Evolutionary conservation across 192 early-diverging fungal genomes (phyloP).

Genomic region (Backusella psychrophila): DNA sequence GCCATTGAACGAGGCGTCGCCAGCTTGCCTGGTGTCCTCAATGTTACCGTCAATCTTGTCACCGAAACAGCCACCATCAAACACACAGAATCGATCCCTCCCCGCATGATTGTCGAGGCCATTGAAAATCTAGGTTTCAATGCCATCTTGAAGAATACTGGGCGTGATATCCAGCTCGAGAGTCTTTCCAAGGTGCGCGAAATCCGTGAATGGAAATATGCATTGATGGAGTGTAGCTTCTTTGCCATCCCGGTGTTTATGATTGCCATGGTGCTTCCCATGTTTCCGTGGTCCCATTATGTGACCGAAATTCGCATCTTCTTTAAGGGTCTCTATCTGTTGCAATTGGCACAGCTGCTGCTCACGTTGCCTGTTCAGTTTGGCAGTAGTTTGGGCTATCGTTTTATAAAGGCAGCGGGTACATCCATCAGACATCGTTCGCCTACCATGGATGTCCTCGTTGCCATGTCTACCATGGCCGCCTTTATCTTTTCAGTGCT

Average conservation of each 20-base stretch:
- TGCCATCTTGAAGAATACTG: conserved; percentile 14
- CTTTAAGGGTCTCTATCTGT: conserved; percentile 63
- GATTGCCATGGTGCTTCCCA: conserved; percentile 74
- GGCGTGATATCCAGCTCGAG: conserved; percentile 79
- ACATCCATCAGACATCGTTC: conserved; percentile 74
- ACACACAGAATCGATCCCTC: conserved; percentile 56
- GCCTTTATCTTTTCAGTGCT: conserved; percentile 84
- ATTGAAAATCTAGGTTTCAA: conserved; percentile 74
- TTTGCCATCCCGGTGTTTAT: conserved; percentile 85
- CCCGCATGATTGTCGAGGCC: conserved; percentile 75
- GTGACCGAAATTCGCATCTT: conserved; percentile 19
- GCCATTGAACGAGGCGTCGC: conserved; percentile 60
- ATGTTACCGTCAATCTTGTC: conserved; percentile 67
- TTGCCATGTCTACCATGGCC: conserved; percentile 81
- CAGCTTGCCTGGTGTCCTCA: conserved; percentile 42
- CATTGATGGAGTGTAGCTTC: conserved; percentile 60
- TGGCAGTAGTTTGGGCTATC: conserved; percentile 59
- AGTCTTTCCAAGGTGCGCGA: conserved; percentile 83
- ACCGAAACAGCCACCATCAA: conserved; percentile 70
- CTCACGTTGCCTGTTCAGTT: conserved; percentile 95
- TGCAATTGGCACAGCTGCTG: conserved; percentile 62
- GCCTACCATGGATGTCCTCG: conserved; percentile 96
- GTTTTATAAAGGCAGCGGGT: conserved; percentile 78
- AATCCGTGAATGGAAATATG: conserved; percentile 74
- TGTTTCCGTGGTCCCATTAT: conserved; percentile 38